Evolutionary conservation across 768 basidiomycete species (phyloP).

Genomic region (Butyriboletus loyo): DNA sequence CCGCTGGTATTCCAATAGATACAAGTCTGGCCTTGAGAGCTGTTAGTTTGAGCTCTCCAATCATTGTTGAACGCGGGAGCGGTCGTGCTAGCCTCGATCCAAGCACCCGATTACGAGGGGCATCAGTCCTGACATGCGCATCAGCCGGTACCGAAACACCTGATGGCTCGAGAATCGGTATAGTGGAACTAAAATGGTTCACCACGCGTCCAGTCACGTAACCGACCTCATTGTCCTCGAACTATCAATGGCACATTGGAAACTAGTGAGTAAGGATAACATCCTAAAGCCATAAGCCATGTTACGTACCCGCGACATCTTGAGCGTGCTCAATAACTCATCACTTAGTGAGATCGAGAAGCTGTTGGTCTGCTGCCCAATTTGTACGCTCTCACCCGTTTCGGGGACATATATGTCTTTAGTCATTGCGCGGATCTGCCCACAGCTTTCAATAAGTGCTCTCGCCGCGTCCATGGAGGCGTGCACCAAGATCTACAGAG

Average conservation of each 20-base stretch:
- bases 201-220: slow-evolving; percentile 88
- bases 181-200: slow-evolving; percentile 79
- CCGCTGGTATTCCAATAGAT: slow-evolving; percentile 76
- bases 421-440: slow-evolving; percentile 84
- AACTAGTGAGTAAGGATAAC: slow-evolving; percentile 3
- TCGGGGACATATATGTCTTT: slow-evolving; percentile 84
- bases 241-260: slow-evolving; percentile 44
- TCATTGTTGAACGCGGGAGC: slow-evolving; percentile 90
- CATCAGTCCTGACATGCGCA: slow-evolving; percentile 19
- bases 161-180: slow-evolving; percentile 82
- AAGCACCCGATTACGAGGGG: slow-evolving; percentile 42
- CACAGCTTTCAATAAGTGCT: slow-evolving; percentile 76
- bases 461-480: slow-evolving; percentile 65
- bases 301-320: slow-evolving; percentile 78
- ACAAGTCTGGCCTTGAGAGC: slow-evolving; percentile 79
- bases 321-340: slow-evolving; percentile 70
- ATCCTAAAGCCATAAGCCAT: background rate
- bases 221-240: slow-evolving; percentile 96
- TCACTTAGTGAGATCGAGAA: slow-evolving; percentile 95
- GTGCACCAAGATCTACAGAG: slow-evolving; percentile 79
- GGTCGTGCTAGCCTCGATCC: slow-evolving; percentile 64
- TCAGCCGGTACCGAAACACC: slow-evolving; percentile 32
- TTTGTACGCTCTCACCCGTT: slow-evolving; percentile 75
- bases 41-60: slow-evolving; percentile 93
- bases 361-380: slow-evolving; percentile 93